phyloP scores from a whole-genome alignment of 2,329 filamentous ascomycete species.

The Colletotrichum kahawae region DNA sequence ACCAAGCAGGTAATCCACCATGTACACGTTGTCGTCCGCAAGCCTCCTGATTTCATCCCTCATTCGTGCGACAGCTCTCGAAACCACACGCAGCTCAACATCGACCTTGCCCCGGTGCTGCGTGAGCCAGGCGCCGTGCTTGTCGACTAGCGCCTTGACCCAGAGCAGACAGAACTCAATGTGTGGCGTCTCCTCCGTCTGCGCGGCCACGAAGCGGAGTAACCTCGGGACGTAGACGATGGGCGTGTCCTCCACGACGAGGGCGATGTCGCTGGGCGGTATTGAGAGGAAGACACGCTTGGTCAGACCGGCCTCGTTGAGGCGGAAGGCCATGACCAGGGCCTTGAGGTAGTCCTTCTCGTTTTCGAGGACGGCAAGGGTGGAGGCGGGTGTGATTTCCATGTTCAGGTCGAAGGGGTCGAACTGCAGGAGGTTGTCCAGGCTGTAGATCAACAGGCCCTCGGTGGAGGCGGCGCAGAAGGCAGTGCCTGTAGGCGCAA shows the following conservation, averaged over 20 bases:
- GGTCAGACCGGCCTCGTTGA: conserved; percentile 85
- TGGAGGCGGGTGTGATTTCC: conserved; percentile 87
- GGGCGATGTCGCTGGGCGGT: conserved; percentile 74
- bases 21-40: conserved; percentile 88
- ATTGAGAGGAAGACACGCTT: conserved; percentile 86
- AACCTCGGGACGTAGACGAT: conserved; percentile 85
- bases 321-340: conserved; percentile 94
- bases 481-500: conserved; percentile 85
- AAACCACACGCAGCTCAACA: conserved; percentile 82
- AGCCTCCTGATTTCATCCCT: conserved; percentile 81
- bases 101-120: conserved; percentile 81
- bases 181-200: conserved; percentile 89
- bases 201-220: conserved; percentile 84
- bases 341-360: conserved; percentile 88
- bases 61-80: conserved; percentile 80
- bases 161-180: conserved; percentile 94
- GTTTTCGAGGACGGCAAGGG: conserved; percentile 68
- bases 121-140: conserved; percentile 85
- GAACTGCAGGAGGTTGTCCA: conserved; percentile 84
- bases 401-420: conserved; percentile 97
- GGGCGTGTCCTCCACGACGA: conserved; percentile 81
- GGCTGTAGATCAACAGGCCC: conserved; percentile 89
- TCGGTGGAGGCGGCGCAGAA: conserved; percentile 97
- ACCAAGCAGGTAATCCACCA: conserved; percentile 79
- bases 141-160: conserved; percentile 83